Percentiles rank a stretch among this genome's conserved stretches.
These are phyloP conservation scores for Kingdonia uniflora DNA, from an alignment of 164 flowering plant species.

Conservation along the genomic window DNA sequence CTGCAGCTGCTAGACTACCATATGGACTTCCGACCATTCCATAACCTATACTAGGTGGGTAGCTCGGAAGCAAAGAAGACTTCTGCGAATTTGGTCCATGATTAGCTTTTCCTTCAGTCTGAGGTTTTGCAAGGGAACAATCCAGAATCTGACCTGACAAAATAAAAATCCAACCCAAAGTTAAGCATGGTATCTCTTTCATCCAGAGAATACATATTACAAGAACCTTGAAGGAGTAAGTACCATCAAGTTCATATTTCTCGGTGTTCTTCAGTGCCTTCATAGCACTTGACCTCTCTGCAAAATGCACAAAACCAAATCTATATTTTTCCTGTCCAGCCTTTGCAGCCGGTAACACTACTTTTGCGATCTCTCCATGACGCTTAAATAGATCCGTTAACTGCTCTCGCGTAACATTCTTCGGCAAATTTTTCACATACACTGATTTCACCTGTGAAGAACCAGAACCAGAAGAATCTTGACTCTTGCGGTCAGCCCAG, in stretches of 20 bases:
- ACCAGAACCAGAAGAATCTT: constrained; percentile 48
- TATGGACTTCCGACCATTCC: constrained; percentile 47
- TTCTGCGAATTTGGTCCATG: constrained; percentile 39
- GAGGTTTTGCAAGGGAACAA: constrained; percentile 91
- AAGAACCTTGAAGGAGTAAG: background rate
- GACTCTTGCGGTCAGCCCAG: constrained; percentile 88
- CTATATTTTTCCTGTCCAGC: constrained; percentile 64
- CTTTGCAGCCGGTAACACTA: constrained; percentile 79
- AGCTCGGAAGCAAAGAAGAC: constrained; percentile 43
- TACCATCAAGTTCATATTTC: constrained; percentile 77
- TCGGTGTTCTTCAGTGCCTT: constrained; percentile 69
- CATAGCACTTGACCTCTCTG: constrained; percentile 76
- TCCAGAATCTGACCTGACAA: constrained; percentile 68
- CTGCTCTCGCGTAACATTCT: constrained; percentile 52
- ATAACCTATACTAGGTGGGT: constrained; percentile 57
- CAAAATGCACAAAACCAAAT: constrained; percentile 83
- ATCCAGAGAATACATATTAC: background rate
- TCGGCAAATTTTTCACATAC: constrained; percentile 81
- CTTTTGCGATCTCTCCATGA: constrained; percentile 74
- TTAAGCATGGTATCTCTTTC: background rate
- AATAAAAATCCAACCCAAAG: constrained; percentile 3
- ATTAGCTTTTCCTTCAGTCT: constrained; percentile 51
- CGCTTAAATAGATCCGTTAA: constrained; percentile 56
- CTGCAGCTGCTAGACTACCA: constrained; percentile 57
- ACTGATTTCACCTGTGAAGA: constrained; percentile 67